A percentile compares a stretch with the other conserved stretches of the same genome.
Evolutionary conservation across 176 grass and related monocot genomes (phyloP).

Genomic region (Triticum turgidum): DNA sequence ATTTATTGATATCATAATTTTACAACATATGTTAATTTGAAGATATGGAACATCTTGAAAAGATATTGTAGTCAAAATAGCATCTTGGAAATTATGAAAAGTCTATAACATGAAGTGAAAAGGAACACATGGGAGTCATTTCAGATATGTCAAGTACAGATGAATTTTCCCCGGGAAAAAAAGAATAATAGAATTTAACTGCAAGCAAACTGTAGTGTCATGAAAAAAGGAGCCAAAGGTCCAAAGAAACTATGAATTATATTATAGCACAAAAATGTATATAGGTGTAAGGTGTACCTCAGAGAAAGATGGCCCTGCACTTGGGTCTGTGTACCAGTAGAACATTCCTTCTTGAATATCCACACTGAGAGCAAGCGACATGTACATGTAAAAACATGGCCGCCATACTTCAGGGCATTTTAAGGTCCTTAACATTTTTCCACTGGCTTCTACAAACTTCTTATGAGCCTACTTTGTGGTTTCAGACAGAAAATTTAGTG

Average conservation of each 20-base stretch:
- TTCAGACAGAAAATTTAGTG: conserved; percentile 2
- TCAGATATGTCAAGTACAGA: background rate
- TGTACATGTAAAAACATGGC: conserved; percentile 82
- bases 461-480: conserved; percentile 52
- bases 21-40: background rate
- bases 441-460: conserved; percentile 70
- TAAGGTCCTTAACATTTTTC: conserved; percentile 63
- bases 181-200: background rate
- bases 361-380: conserved; percentile 73
- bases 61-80: background rate
- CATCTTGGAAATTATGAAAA: background rate
- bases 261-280: background rate
- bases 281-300: conserved; percentile 45
- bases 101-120: background rate
- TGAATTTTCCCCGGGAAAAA: background rate
- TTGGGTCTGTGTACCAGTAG: conserved; percentile 82
- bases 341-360: conserved; percentile 99
- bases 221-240: background rate
- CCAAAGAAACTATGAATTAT: background rate
- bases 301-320: conserved; percentile 66
- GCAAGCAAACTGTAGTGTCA: background rate
- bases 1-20: background rate
- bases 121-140: background rate
- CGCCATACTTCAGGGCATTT: conserved; percentile 85
- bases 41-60: background rate